Conservation (phyloP, 352 stramenopile genomes). For the Globisporangium perplexum region DNA sequence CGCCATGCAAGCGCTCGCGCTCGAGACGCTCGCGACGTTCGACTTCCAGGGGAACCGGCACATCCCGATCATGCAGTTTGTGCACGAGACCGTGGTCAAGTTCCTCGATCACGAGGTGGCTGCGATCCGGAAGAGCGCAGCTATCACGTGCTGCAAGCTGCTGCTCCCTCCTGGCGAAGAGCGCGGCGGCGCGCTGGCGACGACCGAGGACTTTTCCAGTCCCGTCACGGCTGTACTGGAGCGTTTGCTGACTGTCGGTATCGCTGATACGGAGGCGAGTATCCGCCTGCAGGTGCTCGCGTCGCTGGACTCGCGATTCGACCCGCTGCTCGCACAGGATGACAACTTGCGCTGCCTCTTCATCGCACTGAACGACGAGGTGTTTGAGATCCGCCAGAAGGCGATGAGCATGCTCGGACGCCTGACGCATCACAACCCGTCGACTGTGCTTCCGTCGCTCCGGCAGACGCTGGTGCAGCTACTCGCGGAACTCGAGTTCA, state of each 20-base stretch:
- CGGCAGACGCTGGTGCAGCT: slow-evolving; percentile 82
- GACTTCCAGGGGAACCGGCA: slow-evolving; percentile 82
- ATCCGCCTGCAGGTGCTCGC: slow-evolving; percentile 78
- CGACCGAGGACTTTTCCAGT: slow-evolving; percentile 64
- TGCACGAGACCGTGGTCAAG: slow-evolving; percentile 84
- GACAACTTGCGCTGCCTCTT: slow-evolving; percentile 84
- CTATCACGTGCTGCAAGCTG: slow-evolving; percentile 86
- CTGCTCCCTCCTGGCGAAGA: slow-evolving; percentile 68
- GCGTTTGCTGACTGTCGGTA: slow-evolving; percentile 76
- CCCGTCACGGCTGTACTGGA: slow-evolving; percentile 75
- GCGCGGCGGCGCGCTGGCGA: slow-evolving; percentile 40
- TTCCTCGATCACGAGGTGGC: slow-evolving; percentile 85
- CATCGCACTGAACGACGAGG: slow-evolving; percentile 83
- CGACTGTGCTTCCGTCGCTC: slow-evolving; percentile 72
- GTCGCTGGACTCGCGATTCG: slow-evolving; percentile 78
- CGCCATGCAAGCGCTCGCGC: slow-evolving; percentile 73
- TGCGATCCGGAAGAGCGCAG: slow-evolving; percentile 78
- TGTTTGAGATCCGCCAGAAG: slow-evolving; percentile 85
- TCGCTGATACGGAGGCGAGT: slow-evolving; percentile 81
- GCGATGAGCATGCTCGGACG: slow-evolving; percentile 85
- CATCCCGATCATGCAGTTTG: slow-evolving; percentile 86
- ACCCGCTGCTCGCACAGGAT: slow-evolving; percentile 71
- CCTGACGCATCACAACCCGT: slow-evolving; percentile 82
- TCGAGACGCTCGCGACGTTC: slow-evolving; percentile 84
- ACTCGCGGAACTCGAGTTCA: slow-evolving; percentile 84